Conservation (phyloP, 345 rosid species). For the Combretum micranthum region DNA sequence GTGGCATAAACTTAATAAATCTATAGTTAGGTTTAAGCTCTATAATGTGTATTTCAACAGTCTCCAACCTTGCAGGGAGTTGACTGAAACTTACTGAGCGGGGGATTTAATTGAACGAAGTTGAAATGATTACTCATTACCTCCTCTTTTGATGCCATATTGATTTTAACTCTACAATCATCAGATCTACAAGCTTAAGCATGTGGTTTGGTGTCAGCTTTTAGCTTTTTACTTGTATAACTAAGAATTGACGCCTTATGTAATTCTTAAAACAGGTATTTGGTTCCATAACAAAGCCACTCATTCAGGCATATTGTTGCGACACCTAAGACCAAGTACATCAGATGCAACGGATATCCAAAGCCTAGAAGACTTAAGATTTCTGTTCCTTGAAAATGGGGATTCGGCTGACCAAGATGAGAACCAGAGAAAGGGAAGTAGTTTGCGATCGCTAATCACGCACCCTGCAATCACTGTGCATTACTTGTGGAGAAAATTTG, state of each 20-base stretch:
- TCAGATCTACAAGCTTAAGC: not conserved
- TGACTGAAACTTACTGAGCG: no score
- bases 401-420: conserved; percentile 22
- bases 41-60: no score
- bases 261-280: conserved; percentile 30
- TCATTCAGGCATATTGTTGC: conserved; percentile 41
- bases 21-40: no score
- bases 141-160: not conserved
- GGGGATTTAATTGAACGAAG: no score
- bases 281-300: conserved; percentile 59
- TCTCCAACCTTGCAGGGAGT: no score
- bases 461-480: conserved; percentile 50
- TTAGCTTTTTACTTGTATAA: not conserved
- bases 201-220: not conserved
- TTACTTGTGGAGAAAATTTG: conserved; percentile 60
- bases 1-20: no score
- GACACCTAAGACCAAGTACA: conserved; percentile 24
- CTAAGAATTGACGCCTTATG: not conserved
- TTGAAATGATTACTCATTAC: no score
- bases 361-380: conserved; percentile 54
- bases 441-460: conserved; percentile 37
- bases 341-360: conserved; percentile 34
- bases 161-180: not conserved
- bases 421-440: conserved; percentile 19
- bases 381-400: conserved; percentile 38